Base-by-base conservation (phyloP, 345 rosid species). In the Eucalyptus urophylla region DNA sequence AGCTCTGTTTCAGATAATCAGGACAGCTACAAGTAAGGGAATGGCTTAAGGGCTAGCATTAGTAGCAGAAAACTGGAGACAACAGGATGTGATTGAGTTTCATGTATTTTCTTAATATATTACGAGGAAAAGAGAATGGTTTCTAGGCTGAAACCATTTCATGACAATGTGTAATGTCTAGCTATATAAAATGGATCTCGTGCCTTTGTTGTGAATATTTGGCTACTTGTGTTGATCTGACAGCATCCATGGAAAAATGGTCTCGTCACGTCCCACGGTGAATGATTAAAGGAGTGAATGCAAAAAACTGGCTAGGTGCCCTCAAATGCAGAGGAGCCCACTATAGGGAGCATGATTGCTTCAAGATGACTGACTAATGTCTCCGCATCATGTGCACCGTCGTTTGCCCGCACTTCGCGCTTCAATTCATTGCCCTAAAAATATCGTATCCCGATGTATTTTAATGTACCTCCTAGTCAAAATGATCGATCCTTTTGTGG, bases 1-100 rank as follows among this genome's bases (percentile, higher is more conserved):
- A 93, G 95, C 92, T 89, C 86, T 93, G 87, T 90, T 93, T 89
- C 93, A 89, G 92, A 90, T 93, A 47, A 91, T 93, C 87, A 90
- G 92, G 88, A 90, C 88, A 22, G 93, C 93, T 8, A 60, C 89
- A 14, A 72, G 87, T 51, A 86, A 83, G 31, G 91, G 93, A 45
- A 87, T 89, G 91, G 90, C 89, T 49, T 92, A 56, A 88, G 43
- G 87, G 29, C 44, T 8, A 45, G 51, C 47, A 19, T 54, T 24
- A 56, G 60, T 33, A 7, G 88, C 49, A 15, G n/a, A 29, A 24
- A 56, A 31, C 65, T 16, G 87, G 87, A 37, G 87, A 53, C 62
- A 43, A 27, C 45, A 5, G 87, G 16, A 31, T 1, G 49, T n/a
- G 65, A 86, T 9, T 3, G 47, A 22, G 40, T 37, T 37, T 37